A percentile compares a stretch with the other conserved stretches of the same genome.
Evolutionary conservation across 306 rosid genomes (phyloP).

Genomic region (Alnus glutinosa): DNA sequence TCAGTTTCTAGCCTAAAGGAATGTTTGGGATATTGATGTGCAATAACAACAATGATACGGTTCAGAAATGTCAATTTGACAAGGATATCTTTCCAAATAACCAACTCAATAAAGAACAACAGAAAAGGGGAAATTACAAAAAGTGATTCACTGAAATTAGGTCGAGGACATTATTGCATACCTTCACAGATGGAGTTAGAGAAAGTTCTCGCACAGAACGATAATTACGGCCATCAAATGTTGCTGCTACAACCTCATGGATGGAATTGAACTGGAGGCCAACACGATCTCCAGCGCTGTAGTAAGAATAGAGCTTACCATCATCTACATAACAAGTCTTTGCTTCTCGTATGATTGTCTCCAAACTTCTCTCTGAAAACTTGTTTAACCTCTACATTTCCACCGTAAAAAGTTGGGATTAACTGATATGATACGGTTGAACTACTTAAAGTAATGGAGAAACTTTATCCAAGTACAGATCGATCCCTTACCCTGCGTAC

Average conservation of each 20-base stretch:
- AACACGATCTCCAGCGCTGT: slow-evolving; percentile 12
- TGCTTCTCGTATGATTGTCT: slow-evolving; percentile 52
- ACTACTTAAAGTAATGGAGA: not conserved
- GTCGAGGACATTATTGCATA: slow-evolving; percentile 13
- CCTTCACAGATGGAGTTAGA: slow-evolving; percentile 25
- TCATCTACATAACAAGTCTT: slow-evolving; percentile 39
- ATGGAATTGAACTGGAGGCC: slow-evolving; percentile 44
- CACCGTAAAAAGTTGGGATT: slow-evolving; percentile 13
- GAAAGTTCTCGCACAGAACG: slow-evolving; percentile 23
- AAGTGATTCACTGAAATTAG: not conserved
- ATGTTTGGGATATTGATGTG: not conserved
- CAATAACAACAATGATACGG: slow-evolving; percentile 2
- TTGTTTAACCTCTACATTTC: slow-evolving; percentile 47
- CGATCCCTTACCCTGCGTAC: slow-evolving; percentile 39
- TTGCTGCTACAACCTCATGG: slow-evolving; percentile 48
- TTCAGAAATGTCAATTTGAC: not conserved
- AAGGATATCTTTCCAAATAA: not conserved
- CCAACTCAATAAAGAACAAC: not conserved
- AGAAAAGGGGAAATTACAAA: not conserved
- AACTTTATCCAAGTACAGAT: not conserved
- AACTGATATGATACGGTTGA: not conserved
- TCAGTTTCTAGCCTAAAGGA: slow-evolving; percentile 12
- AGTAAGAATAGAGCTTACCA: slow-evolving; percentile 29
- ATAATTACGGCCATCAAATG: slow-evolving; percentile 28
- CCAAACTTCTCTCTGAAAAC: slow-evolving; percentile 43